Evolutionary conservation across 192 early-diverging fungal species (phyloP).

Genomic region (Haplosporangium gracile): DNA sequence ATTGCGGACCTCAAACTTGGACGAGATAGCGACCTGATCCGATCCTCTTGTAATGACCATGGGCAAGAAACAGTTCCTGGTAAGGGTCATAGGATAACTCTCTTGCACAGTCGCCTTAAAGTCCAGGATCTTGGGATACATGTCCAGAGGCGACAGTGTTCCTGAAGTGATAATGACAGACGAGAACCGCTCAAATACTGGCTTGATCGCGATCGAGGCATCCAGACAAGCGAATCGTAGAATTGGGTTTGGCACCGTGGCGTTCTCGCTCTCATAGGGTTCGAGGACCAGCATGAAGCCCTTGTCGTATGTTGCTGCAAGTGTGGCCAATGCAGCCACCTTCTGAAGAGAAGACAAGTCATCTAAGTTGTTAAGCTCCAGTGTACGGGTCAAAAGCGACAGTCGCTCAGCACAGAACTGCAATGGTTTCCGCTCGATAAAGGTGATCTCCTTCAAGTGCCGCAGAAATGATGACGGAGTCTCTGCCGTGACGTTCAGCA

Average conservation of each 20-base stretch:
- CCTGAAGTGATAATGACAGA: conserved; percentile 99
- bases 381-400: conserved; percentile 88
- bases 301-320: conserved; percentile 96
- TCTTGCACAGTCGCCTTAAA: conserved; percentile 91
- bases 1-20: conserved; percentile 98
- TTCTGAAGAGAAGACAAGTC: conserved; percentile 85
- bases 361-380: conserved; percentile 94
- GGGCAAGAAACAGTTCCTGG: conserved; percentile 95
- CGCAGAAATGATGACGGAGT: conserved; percentile 93
- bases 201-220: conserved; percentile 95
- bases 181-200: conserved; percentile 96
- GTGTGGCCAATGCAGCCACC: conserved; percentile 94
- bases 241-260: conserved; percentile 95
- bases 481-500: conserved; percentile 98
- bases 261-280: conserved; percentile 94
- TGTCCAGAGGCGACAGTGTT: conserved; percentile 98
- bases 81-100: conserved; percentile 97
- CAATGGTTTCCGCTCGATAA: conserved; percentile 94
- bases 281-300: conserved; percentile 97
- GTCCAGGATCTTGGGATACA: conserved; percentile 96
- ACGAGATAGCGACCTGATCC: conserved; percentile 98
- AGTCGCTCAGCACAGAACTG: conserved; percentile 96
- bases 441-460: conserved; percentile 95
- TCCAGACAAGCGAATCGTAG: conserved; percentile 94
- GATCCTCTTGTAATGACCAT: conserved; percentile 97